These are phyloP conservation scores for Cryptococcus hybrid DNA, from an alignment of 1,284 basidiomycete species.

Conservation along the genomic window DNA sequence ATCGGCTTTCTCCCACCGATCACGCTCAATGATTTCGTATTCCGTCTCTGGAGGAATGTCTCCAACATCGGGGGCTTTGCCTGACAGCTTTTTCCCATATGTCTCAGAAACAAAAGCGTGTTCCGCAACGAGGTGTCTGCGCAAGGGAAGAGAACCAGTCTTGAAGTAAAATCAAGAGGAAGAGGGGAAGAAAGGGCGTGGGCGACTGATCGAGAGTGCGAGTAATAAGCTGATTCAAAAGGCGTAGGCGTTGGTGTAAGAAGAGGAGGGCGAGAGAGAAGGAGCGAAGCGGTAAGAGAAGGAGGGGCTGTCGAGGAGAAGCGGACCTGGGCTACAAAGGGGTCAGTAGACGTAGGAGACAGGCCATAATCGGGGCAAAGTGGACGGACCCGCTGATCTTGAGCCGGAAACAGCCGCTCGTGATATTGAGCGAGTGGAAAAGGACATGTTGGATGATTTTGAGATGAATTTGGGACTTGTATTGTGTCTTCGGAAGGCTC, in stretches of 20 bases:
- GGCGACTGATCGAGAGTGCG: constrained; percentile 78
- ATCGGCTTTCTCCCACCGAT: constrained; percentile 38
- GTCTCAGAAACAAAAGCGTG: constrained; percentile 64
- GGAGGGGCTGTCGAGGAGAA: constrained; percentile 22
- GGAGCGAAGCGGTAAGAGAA: constrained; percentile 54
- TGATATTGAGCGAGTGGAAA: neutral
- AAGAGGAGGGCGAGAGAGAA: constrained; percentile 80
- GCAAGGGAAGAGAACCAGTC: constrained; percentile 80
- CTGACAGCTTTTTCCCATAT: constrained; percentile 62
- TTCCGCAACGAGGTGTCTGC: constrained; percentile 73
- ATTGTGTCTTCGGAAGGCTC: neutral
- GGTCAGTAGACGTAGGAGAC: neutral
- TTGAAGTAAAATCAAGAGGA: constrained; percentile 91
- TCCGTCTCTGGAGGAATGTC: constrained; percentile 55
- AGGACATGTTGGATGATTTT: neutral
- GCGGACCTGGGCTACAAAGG: neutral
- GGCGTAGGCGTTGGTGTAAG: constrained; percentile 71
- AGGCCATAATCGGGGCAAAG: neutral
- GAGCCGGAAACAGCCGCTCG: neutral
- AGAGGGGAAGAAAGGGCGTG: constrained; percentile 86
- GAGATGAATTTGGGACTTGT: neutral
- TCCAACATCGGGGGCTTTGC: constrained; percentile 60
- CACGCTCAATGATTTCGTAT: constrained; percentile 23
- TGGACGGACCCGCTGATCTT: neutral
- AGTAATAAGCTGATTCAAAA: constrained; percentile 82